Conservation (phyloP, 2,329 filamentous ascomycete genomes). For the Scedosporium boydii region DNA sequence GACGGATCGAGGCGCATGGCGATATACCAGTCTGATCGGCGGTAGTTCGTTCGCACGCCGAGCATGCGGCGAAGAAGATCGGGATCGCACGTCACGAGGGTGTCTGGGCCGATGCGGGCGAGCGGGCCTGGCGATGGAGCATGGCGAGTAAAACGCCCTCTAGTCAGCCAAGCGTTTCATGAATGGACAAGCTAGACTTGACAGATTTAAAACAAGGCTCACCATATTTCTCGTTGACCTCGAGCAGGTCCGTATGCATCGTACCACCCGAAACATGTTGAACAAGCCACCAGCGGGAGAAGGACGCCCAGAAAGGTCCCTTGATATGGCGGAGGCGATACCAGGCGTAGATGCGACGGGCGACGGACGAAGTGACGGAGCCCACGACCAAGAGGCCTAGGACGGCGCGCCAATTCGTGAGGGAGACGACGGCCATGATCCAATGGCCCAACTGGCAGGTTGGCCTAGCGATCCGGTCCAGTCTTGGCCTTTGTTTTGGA, state of each 20-base stretch:
- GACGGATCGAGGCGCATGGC: conserved; percentile 41
- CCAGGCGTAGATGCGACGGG: conserved; percentile 14
- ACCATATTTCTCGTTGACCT: conserved; percentile 25
- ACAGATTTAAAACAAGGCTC: conserved; percentile 4
- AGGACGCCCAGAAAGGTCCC: conserved; percentile 25
- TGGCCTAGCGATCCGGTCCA: no score
- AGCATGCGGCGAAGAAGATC: conserved; percentile 27
- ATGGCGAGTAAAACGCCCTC: neutral
- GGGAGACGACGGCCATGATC: neutral
- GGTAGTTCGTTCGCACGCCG: conserved; percentile 25
- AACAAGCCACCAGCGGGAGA: conserved; percentile 31
- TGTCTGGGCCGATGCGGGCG: conserved; percentile 32
- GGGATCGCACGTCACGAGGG: conserved; percentile 29
- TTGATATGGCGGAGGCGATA: conserved; percentile 28
- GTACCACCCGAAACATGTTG: conserved; percentile 19
- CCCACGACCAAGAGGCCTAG: neutral
- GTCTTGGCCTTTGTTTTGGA: neutral
- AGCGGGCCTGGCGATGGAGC: conserved; percentile 18
- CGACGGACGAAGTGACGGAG: neutral
- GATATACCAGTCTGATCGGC: conserved; percentile 33
- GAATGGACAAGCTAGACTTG: conserved; percentile 6
- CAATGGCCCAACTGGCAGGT: neutral
- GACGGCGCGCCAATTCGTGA: neutral
- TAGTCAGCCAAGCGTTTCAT: neutral
- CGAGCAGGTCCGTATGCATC: conserved; percentile 24